Evolutionary conservation across 192 early-diverging fungal genomes (phyloP).

Genomic region (Gamsiella multidivaricata): DNA sequence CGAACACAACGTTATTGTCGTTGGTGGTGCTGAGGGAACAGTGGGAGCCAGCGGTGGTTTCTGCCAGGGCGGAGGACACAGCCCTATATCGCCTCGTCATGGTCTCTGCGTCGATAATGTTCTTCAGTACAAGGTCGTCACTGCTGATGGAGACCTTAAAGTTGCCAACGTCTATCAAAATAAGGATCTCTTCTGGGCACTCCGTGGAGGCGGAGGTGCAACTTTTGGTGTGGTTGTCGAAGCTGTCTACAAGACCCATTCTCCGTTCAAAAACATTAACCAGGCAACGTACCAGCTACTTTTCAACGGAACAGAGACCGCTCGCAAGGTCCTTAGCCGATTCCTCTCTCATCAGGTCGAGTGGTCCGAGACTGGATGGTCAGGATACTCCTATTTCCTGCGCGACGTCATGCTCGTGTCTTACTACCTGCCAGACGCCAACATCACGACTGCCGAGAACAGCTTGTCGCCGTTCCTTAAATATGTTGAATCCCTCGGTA

Average conservation of each 20-base stretch:
- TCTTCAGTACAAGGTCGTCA: slow-evolving; percentile 63
- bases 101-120: slow-evolving; percentile 65
- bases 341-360: slow-evolving; percentile 13
- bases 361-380: slow-evolving; percentile 35
- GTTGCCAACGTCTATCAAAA: slow-evolving; percentile 55
- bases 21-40: slow-evolving; percentile 42
- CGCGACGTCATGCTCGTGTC: neutral
- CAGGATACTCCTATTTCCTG: slow-evolving; percentile 11
- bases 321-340: neutral
- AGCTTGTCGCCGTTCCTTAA: slow-evolving; percentile 10
- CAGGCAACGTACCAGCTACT: neutral
- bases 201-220: slow-evolving; percentile 67
- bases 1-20: slow-evolving; percentile 42
- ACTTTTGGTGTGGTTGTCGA: slow-evolving; percentile 50
- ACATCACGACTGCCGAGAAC: neutral
- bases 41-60: slow-evolving; percentile 60
- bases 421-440: slow-evolving; percentile 14
- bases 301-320: slow-evolving; percentile 2
- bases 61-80: slow-evolving; percentile 60
- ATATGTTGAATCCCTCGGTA: neutral
- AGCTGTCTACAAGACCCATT: slow-evolving; percentile 30
- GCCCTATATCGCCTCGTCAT: slow-evolving; percentile 56
- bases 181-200: slow-evolving; percentile 67
- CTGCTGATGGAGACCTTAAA: slow-evolving; percentile 55
- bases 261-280: slow-evolving; percentile 14